These are phyloP conservation scores for Aspergillus luchuensis DNA, from an alignment of 2,329 filamentous ascomycete species.

Conservation along the genomic window DNA sequence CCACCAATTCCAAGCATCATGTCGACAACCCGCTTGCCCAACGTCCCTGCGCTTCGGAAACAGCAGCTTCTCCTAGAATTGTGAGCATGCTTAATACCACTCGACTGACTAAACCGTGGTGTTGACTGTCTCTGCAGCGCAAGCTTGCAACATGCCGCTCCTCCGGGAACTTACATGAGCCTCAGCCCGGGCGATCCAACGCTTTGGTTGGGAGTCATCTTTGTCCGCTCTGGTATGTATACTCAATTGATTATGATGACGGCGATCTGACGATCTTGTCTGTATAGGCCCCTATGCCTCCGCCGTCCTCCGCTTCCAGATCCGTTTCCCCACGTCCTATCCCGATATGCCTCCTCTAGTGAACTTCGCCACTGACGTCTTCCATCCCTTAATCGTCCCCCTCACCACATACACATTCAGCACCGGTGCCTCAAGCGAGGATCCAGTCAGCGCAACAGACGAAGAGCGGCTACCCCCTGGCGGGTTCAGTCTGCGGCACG, in stretches of 20 bases:
- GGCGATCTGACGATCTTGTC: background rate
- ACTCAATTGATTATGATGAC: background rate
- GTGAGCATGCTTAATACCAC: constrained; percentile 52
- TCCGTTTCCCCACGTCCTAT: constrained; percentile 81
- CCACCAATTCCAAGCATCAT: constrained; percentile 12
- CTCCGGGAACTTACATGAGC: constrained; percentile 83
- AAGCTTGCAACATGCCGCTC: constrained; percentile 77
- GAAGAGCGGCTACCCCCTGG: constrained; percentile 82
- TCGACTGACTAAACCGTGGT: background rate
- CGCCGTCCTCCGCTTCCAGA: constrained; percentile 84
- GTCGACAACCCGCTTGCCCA: constrained; percentile 15
- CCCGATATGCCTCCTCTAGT: constrained; percentile 78
- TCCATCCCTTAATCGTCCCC: constrained; percentile 89
- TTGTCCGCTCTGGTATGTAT: constrained; percentile 76
- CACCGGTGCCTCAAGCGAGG: constrained; percentile 71
- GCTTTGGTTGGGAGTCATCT: constrained; percentile 88
- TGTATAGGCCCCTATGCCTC: constrained; percentile 79
- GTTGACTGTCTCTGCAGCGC: constrained; percentile 55
- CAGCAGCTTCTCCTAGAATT: constrained; percentile 82
- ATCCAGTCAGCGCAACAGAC: constrained; percentile 80
- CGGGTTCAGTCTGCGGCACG: constrained; percentile 85
- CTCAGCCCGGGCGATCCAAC: constrained; percentile 78
- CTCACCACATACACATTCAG: constrained; percentile 94
- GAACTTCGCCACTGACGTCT: constrained; percentile 88
- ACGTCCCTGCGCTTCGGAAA: constrained; percentile 38